Conservation (phyloP, 1,284 basidiomycete genomes). For the Cystobasidiaceae sp. region DNA sequence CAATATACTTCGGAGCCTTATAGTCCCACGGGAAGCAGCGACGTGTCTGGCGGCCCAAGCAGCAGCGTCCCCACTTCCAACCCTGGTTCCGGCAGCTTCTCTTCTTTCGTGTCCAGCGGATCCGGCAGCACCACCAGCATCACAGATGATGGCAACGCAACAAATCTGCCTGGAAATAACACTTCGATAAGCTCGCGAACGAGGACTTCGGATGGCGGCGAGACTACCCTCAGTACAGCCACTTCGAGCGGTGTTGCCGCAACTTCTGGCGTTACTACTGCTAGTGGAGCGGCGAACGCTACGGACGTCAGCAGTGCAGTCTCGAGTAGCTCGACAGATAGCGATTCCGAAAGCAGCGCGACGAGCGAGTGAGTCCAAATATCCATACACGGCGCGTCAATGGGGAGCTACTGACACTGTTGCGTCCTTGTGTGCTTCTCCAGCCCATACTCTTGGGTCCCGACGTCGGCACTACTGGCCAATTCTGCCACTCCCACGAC, state of each 20-base stretch:
- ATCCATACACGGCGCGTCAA: not conserved
- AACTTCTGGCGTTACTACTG: not conserved
- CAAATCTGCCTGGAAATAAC: not conserved
- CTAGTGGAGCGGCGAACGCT: not conserved
- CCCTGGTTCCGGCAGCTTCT: too few species aligned
- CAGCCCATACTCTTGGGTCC: constrained; percentile 24
- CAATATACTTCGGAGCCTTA: too few species aligned
- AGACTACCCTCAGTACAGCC: not conserved
- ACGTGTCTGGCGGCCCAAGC: too few species aligned
- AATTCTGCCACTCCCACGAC: not conserved
- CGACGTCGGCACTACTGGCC: constrained; percentile 21
- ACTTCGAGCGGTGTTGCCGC: not conserved
- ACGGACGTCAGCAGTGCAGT: constrained; percentile 5
- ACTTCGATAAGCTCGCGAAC: not conserved
- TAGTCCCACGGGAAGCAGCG: too few species aligned
- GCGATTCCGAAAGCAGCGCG: not conserved
- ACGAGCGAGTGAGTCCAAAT: not conserved
- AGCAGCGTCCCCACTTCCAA: too few species aligned
- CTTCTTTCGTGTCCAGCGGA: too few species aligned
- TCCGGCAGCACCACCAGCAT: not conserved
- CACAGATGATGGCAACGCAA: not conserved
- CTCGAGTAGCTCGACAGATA: not conserved
- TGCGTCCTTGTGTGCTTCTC: not conserved
- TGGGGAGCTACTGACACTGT: not conserved
- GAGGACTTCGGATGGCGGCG: not conserved